Evolutionary conservation across 495 filamentous ascomycete species (phyloP).

Genomic region (Lophiotrema nucula): DNA sequence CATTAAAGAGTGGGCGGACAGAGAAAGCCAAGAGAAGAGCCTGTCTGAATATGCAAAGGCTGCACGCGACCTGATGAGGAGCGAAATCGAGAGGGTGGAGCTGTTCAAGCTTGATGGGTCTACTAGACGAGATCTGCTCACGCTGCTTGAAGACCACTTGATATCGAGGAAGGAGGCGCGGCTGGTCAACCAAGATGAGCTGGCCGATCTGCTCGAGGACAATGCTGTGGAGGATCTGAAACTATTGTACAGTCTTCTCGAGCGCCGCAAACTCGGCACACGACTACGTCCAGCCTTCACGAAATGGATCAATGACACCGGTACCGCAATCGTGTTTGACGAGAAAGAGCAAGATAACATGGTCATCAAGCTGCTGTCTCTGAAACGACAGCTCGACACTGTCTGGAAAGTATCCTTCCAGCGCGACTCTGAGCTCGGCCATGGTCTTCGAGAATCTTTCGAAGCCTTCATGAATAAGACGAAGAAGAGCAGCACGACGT

Average conservation of each 20-base stretch:
- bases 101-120: conserved; percentile 74
- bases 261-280: conserved; percentile 60
- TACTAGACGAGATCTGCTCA: conserved; percentile 73
- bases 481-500: conserved; percentile 61
- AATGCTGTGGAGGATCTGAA: conserved; percentile 65
- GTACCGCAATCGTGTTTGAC: conserved; percentile 76
- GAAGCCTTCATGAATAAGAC: conserved; percentile 85
- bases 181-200: conserved; percentile 46
- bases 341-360: conserved; percentile 76
- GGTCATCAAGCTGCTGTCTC: conserved; percentile 75
- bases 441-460: conserved; percentile 79
- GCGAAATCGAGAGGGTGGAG: conserved; percentile 72
- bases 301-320: conserved; percentile 73
- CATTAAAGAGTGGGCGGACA: conserved; percentile 63
- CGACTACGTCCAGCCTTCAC: conserved; percentile 70
- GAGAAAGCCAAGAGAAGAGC: conserved; percentile 52
- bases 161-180: conserved; percentile 56
- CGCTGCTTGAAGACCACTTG: conserved; percentile 65
- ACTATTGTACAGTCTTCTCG: conserved; percentile 73
- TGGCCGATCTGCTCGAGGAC: conserved; percentile 66
- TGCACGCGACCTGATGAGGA: conserved; percentile 62
- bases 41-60: conserved; percentile 70
- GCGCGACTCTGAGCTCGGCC: conserved; percentile 68
- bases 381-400: conserved; percentile 76
- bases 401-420: conserved; percentile 71